These are phyloP conservation scores for Rhizomucor pusillus DNA, from an alignment of 371 early-diverging fungal species.

Conservation along the genomic window DNA sequence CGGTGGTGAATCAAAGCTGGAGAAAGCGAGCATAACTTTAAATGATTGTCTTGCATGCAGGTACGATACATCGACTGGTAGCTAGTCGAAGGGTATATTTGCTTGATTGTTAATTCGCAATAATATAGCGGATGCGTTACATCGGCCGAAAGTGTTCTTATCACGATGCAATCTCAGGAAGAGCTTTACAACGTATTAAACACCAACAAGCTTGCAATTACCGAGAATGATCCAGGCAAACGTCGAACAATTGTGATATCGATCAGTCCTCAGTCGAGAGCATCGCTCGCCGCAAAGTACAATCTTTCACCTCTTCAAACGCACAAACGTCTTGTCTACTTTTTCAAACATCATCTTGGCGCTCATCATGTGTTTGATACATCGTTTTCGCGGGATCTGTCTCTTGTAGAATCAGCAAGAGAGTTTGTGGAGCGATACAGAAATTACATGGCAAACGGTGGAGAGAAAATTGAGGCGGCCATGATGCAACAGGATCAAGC, in stretches of 20 bases:
- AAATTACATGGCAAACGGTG: conserved; percentile 41
- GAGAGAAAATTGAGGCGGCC: conserved; percentile 34
- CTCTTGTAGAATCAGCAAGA: conserved; percentile 78
- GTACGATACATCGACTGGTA: conserved; percentile 30
- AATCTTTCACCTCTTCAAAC: conserved; percentile 61
- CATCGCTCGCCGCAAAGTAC: conserved; percentile 89
- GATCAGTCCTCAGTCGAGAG: conserved; percentile 89
- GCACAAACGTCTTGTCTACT: conserved; percentile 54
- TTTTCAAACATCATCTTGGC: conserved; percentile 72
- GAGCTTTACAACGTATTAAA: conserved; percentile 78
- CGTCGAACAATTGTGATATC: conserved; percentile 72
- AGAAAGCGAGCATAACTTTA: conserved; percentile 82
- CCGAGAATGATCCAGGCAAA: conserved; percentile 41
- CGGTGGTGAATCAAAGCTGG: conserved; percentile 77
- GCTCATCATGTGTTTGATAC: conserved; percentile 86
- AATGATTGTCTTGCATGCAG: conserved; percentile 98
- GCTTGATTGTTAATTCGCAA: background rate
- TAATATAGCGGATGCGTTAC: conserved; percentile 90
- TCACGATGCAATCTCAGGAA: conserved; percentile 87
- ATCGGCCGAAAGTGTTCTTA: conserved; percentile 92
- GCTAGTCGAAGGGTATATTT: background rate
- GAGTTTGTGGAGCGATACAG: conserved; percentile 84
- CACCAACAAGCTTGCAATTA: conserved; percentile 53
- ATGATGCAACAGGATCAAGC: conserved; percentile 27
- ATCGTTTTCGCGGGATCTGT: conserved; percentile 82